Percentiles rank a stretch among this genome's conserved stretches.
Evolutionary conservation across 2,329 filamentous ascomycete genomes (phyloP).

Genomic region (Trichoderma endophyticum): DNA sequence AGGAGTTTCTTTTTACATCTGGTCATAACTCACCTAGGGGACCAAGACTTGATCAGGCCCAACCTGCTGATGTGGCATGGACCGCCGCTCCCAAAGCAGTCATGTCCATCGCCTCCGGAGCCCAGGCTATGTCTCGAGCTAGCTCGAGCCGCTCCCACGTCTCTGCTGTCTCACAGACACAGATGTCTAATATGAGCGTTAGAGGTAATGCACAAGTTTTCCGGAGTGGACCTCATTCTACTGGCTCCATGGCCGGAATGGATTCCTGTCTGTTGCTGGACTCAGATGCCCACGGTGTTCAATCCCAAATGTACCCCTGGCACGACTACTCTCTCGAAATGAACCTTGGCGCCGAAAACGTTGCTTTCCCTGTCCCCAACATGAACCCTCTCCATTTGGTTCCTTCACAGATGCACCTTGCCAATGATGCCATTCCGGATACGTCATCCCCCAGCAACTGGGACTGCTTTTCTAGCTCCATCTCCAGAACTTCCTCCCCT

Average conservation of each 20-base stretch:
- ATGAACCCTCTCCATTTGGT: constrained; percentile 51
- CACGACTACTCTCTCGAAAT: constrained; percentile 45
- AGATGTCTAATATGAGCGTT: constrained; percentile 51
- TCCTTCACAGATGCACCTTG: constrained; percentile 54
- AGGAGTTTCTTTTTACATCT: constrained; percentile 54
- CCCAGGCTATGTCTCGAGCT: constrained; percentile 40
- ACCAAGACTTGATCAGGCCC: constrained; percentile 44
- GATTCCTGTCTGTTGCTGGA: constrained; percentile 52
- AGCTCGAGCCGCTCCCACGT: constrained; percentile 39
- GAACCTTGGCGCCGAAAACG: constrained; percentile 41
- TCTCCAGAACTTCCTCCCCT: constrained; percentile 51
- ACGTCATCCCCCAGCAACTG: constrained; percentile 52
- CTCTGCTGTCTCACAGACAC: constrained; percentile 49
- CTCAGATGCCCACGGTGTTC: constrained; percentile 44
- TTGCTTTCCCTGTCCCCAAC: constrained; percentile 43
- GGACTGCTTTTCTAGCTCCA: constrained; percentile 51
- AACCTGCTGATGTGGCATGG: constrained; percentile 50
- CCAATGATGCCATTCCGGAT: constrained; percentile 49
- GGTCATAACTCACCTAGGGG: constrained; percentile 54
- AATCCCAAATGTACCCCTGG: constrained; percentile 50
- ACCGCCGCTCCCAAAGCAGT: constrained; percentile 36
- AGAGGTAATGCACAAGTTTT: constrained; percentile 48
- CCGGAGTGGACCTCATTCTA: constrained; percentile 39
- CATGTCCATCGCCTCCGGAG: constrained; percentile 31
- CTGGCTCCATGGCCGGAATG: constrained; percentile 44